Base-by-base conservation (phyloP, 441 rosid species). In the Arabidopsis hybrid region DNA sequence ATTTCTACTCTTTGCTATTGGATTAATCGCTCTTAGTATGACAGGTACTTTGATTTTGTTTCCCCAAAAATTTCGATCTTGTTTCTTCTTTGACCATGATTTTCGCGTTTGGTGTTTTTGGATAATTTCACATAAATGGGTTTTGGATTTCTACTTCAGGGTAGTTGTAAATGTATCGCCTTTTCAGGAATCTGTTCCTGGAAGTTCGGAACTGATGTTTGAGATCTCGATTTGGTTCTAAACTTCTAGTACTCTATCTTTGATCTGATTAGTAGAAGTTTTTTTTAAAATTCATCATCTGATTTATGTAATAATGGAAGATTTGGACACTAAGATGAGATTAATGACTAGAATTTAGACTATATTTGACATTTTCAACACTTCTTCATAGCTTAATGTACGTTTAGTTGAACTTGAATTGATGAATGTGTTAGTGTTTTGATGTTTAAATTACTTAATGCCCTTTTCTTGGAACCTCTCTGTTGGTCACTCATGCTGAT, bases 1-100 rank as follows among this genome's bases (percentile, higher is more conserved):
- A 53, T 34, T 88, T 69, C 73, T 89, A 3, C 47, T 84, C 75
- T 26, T 79, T 65, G 62, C 85, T 35, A 78, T 66, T 56, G 97
- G 91, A 70, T 60, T 89, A 81, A 49, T 89, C 56, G 81, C 68
- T 69, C 97, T 91, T 60, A 85, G 97, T 51, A 74, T 91, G 75
- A 75, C 90, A 31, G 93, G 97, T 89, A 74, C 77, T 77, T 61
- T 6, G 8, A 50, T 51, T 17, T 14, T n/a, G 11, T 38, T 60
- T 36, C 51, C 64, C 10, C 4, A 3, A 38, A 60, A 61, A 9
- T 36, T 46, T 63, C 14, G 38, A 55, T 67, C 42, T 49, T 49
- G 29, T 60, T 57, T 17, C 60, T 63, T 69, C 13, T 63, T 60
- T 13, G 4, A 42, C 62, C 69, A 18, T 59, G 26, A 38, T 1